These are phyloP conservation scores for Tulasnella calospora DNA, from an alignment of 768 basidiomycete species.

Conservation along the genomic window DNA sequence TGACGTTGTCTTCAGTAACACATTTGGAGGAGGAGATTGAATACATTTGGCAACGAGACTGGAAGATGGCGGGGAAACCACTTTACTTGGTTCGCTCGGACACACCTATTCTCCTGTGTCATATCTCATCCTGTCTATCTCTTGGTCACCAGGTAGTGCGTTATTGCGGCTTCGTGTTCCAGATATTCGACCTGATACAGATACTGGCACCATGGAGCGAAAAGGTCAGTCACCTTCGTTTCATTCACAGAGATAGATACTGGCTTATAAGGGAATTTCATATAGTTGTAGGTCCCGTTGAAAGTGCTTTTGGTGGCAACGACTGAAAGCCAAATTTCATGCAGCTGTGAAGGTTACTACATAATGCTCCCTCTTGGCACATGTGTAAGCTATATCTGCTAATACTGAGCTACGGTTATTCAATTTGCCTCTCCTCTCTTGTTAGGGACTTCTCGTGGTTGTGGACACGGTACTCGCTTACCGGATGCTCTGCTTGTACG, in stretches of 20 bases:
- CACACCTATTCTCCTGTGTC: neutral
- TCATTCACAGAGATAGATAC: no score
- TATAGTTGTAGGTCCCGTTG: conserved; percentile 8
- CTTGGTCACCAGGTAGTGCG: neutral
- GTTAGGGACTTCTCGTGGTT: neutral
- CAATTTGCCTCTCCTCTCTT: neutral
- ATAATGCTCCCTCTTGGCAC: conserved; percentile 1
- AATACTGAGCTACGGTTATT: neutral
- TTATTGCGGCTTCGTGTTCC: conserved; percentile 11
- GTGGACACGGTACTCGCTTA: conserved; percentile 18
- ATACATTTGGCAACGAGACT: neutral
- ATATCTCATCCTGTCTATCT: neutral
- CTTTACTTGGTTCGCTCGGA: conserved; percentile 8
- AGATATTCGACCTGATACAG: conserved; percentile 17
- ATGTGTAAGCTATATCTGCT: neutral
- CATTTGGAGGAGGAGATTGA: neutral
- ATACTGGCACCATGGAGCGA: neutral
- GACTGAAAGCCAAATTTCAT: neutral
- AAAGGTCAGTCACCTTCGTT: neutral
- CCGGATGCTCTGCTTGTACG: conserved; percentile 15
- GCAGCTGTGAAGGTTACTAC: conserved; percentile 17
- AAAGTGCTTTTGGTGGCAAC: neutral
- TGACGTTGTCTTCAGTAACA: neutral
- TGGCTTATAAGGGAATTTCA: neutral
- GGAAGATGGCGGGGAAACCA: conserved; percentile 19